These are phyloP conservation scores for Cordyceps javanica DNA, from an alignment of 2,329 filamentous ascomycete genomes.

Conservation along the genomic window DNA sequence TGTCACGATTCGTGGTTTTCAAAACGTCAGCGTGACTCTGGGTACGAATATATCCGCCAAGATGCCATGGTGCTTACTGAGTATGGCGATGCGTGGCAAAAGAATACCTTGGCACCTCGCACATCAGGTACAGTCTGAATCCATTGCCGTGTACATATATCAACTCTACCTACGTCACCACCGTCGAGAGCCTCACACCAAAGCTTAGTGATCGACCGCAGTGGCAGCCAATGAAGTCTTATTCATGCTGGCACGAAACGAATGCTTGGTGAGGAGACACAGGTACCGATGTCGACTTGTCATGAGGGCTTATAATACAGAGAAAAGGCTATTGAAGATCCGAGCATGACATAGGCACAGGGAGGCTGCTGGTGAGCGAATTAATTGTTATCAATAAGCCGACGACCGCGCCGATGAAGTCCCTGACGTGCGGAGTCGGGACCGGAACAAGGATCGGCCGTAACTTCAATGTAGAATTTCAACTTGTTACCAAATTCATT, in stretches of 20 bases:
- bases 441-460: too few species aligned
- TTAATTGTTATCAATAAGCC: too few species aligned
- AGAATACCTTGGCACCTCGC: not conserved
- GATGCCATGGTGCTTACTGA: not conserved
- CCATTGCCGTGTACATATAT: not conserved
- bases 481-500: too few species aligned
- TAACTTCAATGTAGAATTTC: too few species aligned
- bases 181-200: not conserved
- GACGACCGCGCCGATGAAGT: too few species aligned
- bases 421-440: too few species aligned
- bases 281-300: not conserved
- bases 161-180: not conserved
- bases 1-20: not conserved
- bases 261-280: not conserved
- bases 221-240: not conserved
- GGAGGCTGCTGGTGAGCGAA: too few species aligned
- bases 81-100: not conserved
- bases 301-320: not conserved
- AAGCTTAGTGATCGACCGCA: not conserved
- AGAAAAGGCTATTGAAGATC: too few species aligned
- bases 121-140: not conserved
- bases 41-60: not conserved
- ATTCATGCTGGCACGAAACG: not conserved
- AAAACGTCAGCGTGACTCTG: not conserved
- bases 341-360: too few species aligned